Percentiles rank a stretch among this genome's conserved stretches.
phyloP scores from a whole-genome alignment of 208 protist genomes.

The Trypanosoma vivax region DNA sequence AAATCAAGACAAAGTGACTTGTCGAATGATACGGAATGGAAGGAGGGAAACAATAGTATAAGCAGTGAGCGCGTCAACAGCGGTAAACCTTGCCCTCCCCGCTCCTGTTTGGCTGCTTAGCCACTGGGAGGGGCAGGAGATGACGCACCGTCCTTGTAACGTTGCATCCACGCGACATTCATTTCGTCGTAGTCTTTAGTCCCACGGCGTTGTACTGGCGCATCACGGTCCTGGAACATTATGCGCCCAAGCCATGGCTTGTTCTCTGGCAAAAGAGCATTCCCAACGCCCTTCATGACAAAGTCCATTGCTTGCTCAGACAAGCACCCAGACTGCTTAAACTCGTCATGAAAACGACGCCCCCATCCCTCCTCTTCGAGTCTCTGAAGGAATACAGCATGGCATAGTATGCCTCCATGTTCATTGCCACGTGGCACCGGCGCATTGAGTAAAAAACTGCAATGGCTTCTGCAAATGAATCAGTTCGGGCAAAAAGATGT shows the following conservation, averaged over 20 bases:
- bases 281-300: conserved; percentile 71
- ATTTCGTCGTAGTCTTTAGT: conserved; percentile 53
- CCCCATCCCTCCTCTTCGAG: conserved; percentile 88
- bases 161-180: conserved; percentile 61
- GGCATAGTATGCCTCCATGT: conserved; percentile 85
- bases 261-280: conserved; percentile 82
- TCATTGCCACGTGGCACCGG: conserved; percentile 78
- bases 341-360: conserved; percentile 69
- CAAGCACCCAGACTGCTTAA: conserved; percentile 17
- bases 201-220: conserved; percentile 30
- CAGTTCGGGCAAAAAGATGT: conserved; percentile 77
- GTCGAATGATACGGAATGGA: too few relatives aligned
- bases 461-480: conserved; percentile 72
- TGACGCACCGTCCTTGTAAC: conserved; percentile 40
- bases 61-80: too few relatives aligned
- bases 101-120: not conserved
- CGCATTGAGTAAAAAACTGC: conserved; percentile 84
- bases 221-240: conserved; percentile 80
- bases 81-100: conserved; percentile 2
- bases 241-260: conserved; percentile 86
- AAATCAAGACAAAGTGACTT: too few relatives aligned
- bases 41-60: too few relatives aligned
- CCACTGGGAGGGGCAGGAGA: not conserved
- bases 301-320: conserved; percentile 87
- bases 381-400: conserved; percentile 89